These are phyloP conservation scores for Mycena filopes DNA, from an alignment of 768 basidiomycete genomes.

Conservation along the genomic window DNA sequence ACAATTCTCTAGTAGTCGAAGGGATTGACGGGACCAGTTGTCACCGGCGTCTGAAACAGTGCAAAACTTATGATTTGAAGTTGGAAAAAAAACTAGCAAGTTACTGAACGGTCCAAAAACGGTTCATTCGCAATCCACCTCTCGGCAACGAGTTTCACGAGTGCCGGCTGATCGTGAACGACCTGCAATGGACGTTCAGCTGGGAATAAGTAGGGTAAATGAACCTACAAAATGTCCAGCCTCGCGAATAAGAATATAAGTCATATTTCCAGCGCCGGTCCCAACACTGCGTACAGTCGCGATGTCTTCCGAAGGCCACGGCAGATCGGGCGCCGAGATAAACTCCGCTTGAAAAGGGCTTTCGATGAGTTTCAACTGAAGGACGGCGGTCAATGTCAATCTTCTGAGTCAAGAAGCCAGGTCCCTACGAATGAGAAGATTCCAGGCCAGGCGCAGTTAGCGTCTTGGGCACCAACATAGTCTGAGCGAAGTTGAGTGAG, in stretches of 20 bases:
- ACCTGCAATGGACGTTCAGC: neutral
- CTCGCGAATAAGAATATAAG: slow-evolving; percentile 41
- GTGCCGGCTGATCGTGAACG: slow-evolving; percentile 34
- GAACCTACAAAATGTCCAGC: slow-evolving; percentile 47
- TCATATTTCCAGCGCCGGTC: slow-evolving; percentile 44
- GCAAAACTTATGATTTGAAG: too few relatives aligned
- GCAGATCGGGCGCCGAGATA: slow-evolving; percentile 37
- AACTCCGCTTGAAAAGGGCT: slow-evolving; percentile 41
- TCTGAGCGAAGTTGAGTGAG: slow-evolving; percentile 29
- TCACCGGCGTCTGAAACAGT: too few relatives aligned
- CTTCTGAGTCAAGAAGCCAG: neutral
- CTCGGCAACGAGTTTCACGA: slow-evolving; percentile 34
- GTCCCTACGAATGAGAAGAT: slow-evolving; percentile 37
- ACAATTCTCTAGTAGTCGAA: too few relatives aligned
- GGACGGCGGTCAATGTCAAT: neutral
- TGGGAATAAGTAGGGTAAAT: neutral
- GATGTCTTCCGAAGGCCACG: slow-evolving; percentile 37
- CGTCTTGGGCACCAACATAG: slow-evolving; percentile 42
- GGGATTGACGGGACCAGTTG: too few relatives aligned
- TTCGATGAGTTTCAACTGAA: slow-evolving; percentile 37
- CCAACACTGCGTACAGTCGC: slow-evolving; percentile 42
- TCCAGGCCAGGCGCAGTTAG: slow-evolving; percentile 43
- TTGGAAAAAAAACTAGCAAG: neutral
- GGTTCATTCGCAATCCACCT: slow-evolving; percentile 29
- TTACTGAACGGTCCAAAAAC: neutral